Evolutionary conservation across 1,284 basidiomycete species (phyloP).

Genomic region (Puccinia triticina): DNA sequence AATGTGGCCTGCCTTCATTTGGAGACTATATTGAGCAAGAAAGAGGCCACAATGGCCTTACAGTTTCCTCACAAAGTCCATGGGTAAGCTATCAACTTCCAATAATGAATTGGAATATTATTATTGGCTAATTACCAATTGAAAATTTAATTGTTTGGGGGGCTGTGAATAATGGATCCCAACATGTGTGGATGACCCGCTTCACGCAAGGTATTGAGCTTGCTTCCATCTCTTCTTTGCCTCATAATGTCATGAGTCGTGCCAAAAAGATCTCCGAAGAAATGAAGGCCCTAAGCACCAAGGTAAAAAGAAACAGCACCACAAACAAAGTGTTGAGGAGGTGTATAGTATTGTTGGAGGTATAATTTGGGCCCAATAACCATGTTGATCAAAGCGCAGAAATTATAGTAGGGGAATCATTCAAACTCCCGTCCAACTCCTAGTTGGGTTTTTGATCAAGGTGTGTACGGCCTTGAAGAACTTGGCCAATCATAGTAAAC

Average conservation of each 20-base stretch:
- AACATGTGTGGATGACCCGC: not conserved
- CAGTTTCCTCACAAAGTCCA: conserved; percentile 49
- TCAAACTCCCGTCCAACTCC: too few species aligned
- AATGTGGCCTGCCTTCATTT: conserved; percentile 51
- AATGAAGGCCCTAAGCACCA: not conserved
- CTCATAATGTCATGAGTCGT: conserved; percentile 35
- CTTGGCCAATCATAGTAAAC: conserved; percentile 46
- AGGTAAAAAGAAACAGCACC: conserved; percentile 9
- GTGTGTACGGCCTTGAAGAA: conserved; percentile 34
- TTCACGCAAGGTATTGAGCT: conserved; percentile 38
- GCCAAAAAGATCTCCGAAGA: conserved; percentile 9
- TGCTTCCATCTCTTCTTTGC: conserved; percentile 38
- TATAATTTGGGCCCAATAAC: not conserved
- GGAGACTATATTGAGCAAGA: conserved; percentile 41
- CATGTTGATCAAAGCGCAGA: too few species aligned
- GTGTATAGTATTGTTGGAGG: conserved; percentile 42
- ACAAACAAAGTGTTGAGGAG: conserved; percentile 30
- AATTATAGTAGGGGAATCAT: too few species aligned
- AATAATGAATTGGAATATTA: not conserved
- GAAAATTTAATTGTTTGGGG: conserved; percentile 27
- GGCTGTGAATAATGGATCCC: conserved; percentile 16
- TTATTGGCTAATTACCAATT: not conserved
- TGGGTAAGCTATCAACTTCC: conserved; percentile 27
- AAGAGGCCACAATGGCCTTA: conserved; percentile 28
- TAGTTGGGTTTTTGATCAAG: not conserved